Evolutionary conservation across 2,329 filamentous ascomycete genomes (phyloP), one percentile per base, ranked within the genome.

Genomic region (Microcyclospora pomicola): DNA sequence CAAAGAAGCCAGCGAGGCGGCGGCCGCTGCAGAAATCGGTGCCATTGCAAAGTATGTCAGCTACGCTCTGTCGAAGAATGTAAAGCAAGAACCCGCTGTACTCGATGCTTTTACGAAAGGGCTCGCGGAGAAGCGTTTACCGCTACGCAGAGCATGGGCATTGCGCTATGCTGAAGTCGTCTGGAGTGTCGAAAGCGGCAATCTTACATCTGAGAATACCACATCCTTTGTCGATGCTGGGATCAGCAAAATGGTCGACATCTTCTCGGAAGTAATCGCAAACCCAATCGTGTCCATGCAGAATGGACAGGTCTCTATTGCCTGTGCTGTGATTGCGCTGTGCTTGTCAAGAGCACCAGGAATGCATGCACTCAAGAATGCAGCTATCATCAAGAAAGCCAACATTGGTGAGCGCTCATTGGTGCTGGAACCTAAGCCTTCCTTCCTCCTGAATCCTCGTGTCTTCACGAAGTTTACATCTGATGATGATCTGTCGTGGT

Each of bases 1-100:
- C 6, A 94, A 95, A 54, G 91, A 98, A 61, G 78, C 86, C 6
- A 96, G 92, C 50, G 91, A 98, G 59, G 65, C 71, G 28, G 87
- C 87, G 31, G 66, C 94, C 16, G 70, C 74, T 31, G 77, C 82
- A 9, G 85, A 94, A 58, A 76, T 86, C 6, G 69, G 70, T 27
- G 73, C 82, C 4, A 68, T 96, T 39, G 71, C 75, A 37, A 72
- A 72, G 42, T 80, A 82, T 49, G 63, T 80, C 27, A 62, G 65
- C 9, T 73, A 72, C 51, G 66, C 81, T 29, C 55, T 95, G 12
- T 60, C 69, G n/a, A 67, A 74, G 19, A 72, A 67, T 15, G 59
- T 68, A 1, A 68, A 77, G 28, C 55, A 86, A 12, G 75, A 81
- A 9, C 81, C 81, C 49, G 57, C 75, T 4, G 69, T 80, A 2